phyloP scores from a whole-genome alignment of 2,329 filamentous ascomycete genomes.

The Arthrocladium fulminans region DNA sequence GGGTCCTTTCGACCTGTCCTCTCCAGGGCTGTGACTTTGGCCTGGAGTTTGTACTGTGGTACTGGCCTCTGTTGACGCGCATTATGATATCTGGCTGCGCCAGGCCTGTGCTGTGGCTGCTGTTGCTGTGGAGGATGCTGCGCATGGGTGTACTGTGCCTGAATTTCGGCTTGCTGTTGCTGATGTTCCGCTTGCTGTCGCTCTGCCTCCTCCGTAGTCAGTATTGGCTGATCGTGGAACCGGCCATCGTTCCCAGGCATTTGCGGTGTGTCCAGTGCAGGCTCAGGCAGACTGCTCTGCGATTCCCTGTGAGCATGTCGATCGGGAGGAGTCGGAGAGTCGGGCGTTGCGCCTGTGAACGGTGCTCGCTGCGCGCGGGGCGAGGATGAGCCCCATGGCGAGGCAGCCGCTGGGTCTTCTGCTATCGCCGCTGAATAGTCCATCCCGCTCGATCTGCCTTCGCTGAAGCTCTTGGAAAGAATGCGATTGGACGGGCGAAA shows the following conservation, averaged over 20 bases:
- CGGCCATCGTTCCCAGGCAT: constrained; percentile 17
- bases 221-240: constrained; percentile 25
- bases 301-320: constrained; percentile 19
- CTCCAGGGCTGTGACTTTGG: constrained; percentile 89
- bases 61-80: constrained; percentile 40
- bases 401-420: constrained; percentile 49
- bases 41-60: constrained; percentile 76
- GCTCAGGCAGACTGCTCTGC: constrained; percentile 20
- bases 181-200: constrained; percentile 19
- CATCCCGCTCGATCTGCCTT: constrained; percentile 37
- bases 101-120: constrained; percentile 23
- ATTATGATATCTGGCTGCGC: constrained; percentile 42
- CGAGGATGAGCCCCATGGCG: constrained; percentile 56
- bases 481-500: not conserved
- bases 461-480: not conserved
- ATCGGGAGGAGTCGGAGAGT: constrained; percentile 34
- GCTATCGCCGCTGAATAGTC: constrained; percentile 53
- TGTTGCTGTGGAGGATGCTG: constrained; percentile 23
- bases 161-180: constrained; percentile 31
- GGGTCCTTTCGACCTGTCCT: constrained; percentile 92
- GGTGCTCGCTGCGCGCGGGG: constrained; percentile 44
- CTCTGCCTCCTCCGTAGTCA: constrained; percentile 16
- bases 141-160: constrained; percentile 19
- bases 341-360: constrained; percentile 30
- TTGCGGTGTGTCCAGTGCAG: not conserved